Evolutionary conservation across 1,284 basidiomycete genomes (phyloP), one percentile per base, ranked within the genome.

Genomic region (Pseudozyma pruni): DNA sequence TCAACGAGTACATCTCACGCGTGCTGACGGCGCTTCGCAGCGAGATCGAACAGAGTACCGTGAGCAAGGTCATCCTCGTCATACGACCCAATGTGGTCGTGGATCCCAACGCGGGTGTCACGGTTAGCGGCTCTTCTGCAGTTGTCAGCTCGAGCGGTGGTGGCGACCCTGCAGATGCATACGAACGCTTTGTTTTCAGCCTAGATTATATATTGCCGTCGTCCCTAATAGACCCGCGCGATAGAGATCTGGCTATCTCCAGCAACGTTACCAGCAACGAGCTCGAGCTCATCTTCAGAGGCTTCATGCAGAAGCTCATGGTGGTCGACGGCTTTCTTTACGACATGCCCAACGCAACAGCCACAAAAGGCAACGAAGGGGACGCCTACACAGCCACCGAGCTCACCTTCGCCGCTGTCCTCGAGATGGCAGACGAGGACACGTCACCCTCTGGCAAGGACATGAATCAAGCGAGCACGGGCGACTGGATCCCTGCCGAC

Each of bases 1-100:
- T 98, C 44, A 91, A 91, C 74, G 89, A 91, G 40, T 98, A 97
- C 82, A 90, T 98, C 46, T 88, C 90, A 9, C 89, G 90, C 11
- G 90, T 91, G 0, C 86, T 93, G 48, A 89, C 88, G 61, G 89
- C 91, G 14, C 82, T 94, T 8, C 85, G 86, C 7, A 89, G 90
- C 56, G 93, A 96, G 80, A 85, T 97, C 9, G 80, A 86, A 17
- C 27, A 44, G 31, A 45, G 37, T 19, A 37, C 50, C 23, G 22
- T 62, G 19, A 42, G 37, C 46, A 44, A 47, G 40, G 49, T 49
- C 23, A 29, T 58, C 48, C 53, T 53, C 23, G 44, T 63, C 52
- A 49, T 58, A 34, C 33, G 39, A 22, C 29, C 72, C 38, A 57
- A 57, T 19, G 51, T 59, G 14, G 49, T 62, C 9, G 47, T 40